Base-by-base conservation (phyloP, 768 basidiomycete genomes). In the Russula abietina region DNA sequence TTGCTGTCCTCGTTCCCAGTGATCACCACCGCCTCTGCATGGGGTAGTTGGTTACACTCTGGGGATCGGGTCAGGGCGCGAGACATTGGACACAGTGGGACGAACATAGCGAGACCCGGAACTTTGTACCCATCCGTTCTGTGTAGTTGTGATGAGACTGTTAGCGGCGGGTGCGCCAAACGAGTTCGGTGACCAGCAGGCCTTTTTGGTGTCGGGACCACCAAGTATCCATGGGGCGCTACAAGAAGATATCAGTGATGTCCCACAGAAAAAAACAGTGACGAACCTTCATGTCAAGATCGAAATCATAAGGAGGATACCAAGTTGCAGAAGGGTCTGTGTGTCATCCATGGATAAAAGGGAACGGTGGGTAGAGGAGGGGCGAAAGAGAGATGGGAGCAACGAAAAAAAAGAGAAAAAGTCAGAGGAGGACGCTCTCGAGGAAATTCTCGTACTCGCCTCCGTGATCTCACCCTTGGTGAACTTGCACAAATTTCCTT, bases 181-280 rank as follows among this genome's bases (percentile, higher is more conserved):
- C n/a, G n/a, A n/a, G n/a, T n/a, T 85, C 56, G 89, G 88, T 30
- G 89, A 91, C 91, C 91, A 92, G 68, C 91, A 88, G 62, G 91
- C 86, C 76, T 93, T 93, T 83, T 93, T 93, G 59, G 87, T 80
- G 75, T 91, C 89, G 67, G 88, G 89, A 70, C 88, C 89, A 70
- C 85, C 86, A 68, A 84, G 87, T 73, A 75, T 93, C 92, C 83
- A 93, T 91, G 57, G 91, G 86, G 76, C 91, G 86, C 91, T 93
- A 75, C 45, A 32, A 39, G 32, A 50, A 24, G 57, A 1, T 22
- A 38, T 54, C 14, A 11, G 16, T 12, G 8, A 28, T 8, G 5
- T 26, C n/a, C 22, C 51, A 60, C 54, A 51, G 43, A 14, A 58
- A 46, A 46, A 46, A 22, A n/a, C n/a, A 38, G n/a, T n/a, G n/a